Base-by-base conservation (phyloP, 371 early-diverging fungal species). In the Actinomucor elegans region DNA sequence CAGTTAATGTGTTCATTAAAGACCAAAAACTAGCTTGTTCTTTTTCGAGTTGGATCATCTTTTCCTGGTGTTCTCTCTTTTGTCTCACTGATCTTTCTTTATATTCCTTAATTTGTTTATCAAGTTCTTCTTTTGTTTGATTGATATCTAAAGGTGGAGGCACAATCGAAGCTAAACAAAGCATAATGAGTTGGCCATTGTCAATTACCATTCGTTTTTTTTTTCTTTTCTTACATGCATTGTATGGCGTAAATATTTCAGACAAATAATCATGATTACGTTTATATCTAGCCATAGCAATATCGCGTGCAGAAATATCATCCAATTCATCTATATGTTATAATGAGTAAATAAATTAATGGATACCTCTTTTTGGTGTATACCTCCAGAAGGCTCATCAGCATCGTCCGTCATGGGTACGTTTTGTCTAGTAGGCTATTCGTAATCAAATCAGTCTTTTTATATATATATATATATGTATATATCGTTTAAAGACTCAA, bases 261-360 rank as follows among this genome's bases (percentile, higher is more conserved):
- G 87, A 89, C 18, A 92, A 64, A 46, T 83, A 88, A 38, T 88
- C 85, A 55, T 90, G 91, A 48, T 92, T 88, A n/a, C 90, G 79
- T 55, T 85, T 87, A 62, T 89, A 92, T 45, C 92, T 72, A 11
- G 86, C 87, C 62, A 89, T 74, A n/a, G 90, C 84, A 42, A 90
- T 81, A 62, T 86, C 84, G 35, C 85, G 77, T 5, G 79, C 70
- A 5, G 81, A 79, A 49, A 85, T 71, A 53, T 75, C 73, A 54
- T 92, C 92, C 32, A 90, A 59, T 48, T 90, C 91, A 55, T 92
- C 92, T 81, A 66, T 40, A 17, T n/a, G n/a, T n/a, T n/a, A n/a
- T n/a, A n/a, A n/a, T 35, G 17, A 35, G 35, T 35, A 43, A 21
- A 34, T 10, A 37, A 4, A 17, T 32, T 48, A 11, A 31, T 31